Evolutionary conservation across 768 basidiomycete species (phyloP).

Genomic region (Cystobasidiopsis lactophilus): DNA sequence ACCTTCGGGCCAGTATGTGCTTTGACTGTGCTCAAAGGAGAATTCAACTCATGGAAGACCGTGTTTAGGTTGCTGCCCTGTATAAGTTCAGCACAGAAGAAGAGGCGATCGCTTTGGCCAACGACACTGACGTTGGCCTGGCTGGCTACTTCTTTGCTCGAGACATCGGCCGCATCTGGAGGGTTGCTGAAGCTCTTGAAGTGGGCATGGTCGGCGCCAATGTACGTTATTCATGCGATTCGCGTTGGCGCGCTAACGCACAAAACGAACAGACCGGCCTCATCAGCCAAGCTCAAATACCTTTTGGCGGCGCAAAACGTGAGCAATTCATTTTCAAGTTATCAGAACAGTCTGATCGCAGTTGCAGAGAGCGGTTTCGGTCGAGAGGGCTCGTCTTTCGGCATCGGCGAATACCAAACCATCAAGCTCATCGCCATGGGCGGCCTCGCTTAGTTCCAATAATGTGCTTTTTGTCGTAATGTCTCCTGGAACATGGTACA

Average conservation of each 20-base stretch:
- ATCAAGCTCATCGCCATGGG: slow-evolving; percentile 14
- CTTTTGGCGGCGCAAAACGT: slow-evolving; percentile 66
- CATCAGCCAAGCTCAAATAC: slow-evolving; percentile 56
- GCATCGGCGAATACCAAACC: slow-evolving; percentile 49
- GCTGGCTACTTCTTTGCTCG: slow-evolving; percentile 68
- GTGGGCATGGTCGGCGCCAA: slow-evolving; percentile 13
- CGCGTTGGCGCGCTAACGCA: background rate
- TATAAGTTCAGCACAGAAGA: slow-evolving; percentile 84
- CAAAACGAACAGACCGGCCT: slow-evolving; percentile 41
- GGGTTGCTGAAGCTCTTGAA: slow-evolving; percentile 61
- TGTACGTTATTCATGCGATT: slow-evolving; percentile 1
- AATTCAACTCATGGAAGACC: background rate
- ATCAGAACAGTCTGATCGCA: slow-evolving; percentile 49
- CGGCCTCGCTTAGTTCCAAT: background rate
- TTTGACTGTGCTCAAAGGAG: background rate
- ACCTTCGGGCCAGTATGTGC: slow-evolving; percentile 53
- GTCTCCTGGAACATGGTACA: background rate
- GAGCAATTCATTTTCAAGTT: slow-evolving; percentile 2
- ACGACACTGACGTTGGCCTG: slow-evolving; percentile 58
- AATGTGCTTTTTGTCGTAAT: too few relatives aligned
- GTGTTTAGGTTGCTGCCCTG: slow-evolving; percentile 45
- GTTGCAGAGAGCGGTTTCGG: slow-evolving; percentile 71
- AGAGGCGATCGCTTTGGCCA: slow-evolving; percentile 67
- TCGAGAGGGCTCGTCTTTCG: slow-evolving; percentile 59
- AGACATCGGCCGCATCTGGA: slow-evolving; percentile 74